Evolutionary conservation across 2,329 filamentous ascomycete genomes (phyloP), one percentile per base, ranked within the genome.

Genomic region (Ceratocystiopsis sp.): DNA sequence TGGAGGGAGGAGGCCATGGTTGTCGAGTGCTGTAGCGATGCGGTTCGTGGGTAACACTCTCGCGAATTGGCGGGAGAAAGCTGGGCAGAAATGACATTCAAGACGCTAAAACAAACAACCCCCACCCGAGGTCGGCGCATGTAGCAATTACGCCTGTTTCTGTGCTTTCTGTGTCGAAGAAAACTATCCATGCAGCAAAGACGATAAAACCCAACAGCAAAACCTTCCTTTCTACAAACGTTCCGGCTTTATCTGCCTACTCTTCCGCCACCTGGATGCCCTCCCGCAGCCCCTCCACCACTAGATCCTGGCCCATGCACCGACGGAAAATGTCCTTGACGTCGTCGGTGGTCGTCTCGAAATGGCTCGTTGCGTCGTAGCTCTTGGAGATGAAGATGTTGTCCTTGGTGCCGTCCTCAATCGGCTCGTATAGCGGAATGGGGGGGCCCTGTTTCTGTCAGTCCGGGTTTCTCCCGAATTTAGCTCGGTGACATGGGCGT

Each of bases 311-410:
- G 44, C 86, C 85, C 48, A 80, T 76, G 52, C 80, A 81, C 55
- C 91, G 78, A 53, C 67, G 71, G 69, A 94, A 98, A 54, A 98
- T 84, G 60, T 96, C 84, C 66, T 80, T 81, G 58, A 98, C 87
- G 62, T 98, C 89, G 60, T 95, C 91, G 66, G 71, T 74, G 39
- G 68, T 73, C 34, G 85, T 95, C 75, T 98, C 91, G 57, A 98
- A 98, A 71, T 98, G 91, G 61, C 84, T 93, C 50, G 84, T 93
- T 42, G 93, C 85, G 57, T 98, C 93, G 65, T 98, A 98, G 68
- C 85, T 94, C 78, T 93, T 95, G 56, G 86, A 94, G 60, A 98
- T 86, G 68, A 86, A 98, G 61, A 98, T 80, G 63, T 87, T 87
- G 68, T 95, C 87, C 53, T 78, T 81, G 53, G 67, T 70, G 50